Evolutionary conservation across 768 basidiomycete genomes (phyloP).

Genomic region (Lentinula raphanica): DNA sequence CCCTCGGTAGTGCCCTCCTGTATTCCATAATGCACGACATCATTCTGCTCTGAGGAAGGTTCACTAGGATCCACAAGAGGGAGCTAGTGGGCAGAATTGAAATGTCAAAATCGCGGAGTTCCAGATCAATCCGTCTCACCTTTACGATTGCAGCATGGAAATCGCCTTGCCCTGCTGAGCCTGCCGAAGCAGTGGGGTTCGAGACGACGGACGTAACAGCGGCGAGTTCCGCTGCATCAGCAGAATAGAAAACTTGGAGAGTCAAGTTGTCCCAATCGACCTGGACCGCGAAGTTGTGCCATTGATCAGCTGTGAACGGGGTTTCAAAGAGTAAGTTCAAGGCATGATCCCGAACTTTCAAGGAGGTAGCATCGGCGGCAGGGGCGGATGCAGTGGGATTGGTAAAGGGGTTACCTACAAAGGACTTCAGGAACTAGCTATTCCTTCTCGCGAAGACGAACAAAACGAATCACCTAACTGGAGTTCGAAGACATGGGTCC

Average conservation of each 20-base stretch:
- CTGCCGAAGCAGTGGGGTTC: conserved; percentile 35
- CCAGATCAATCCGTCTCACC: conserved; percentile 24
- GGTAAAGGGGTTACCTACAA: conserved; percentile 51
- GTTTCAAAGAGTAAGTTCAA: conserved; percentile 44
- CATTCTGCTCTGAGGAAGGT: conserved; percentile 38
- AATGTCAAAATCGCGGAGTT: background rate
- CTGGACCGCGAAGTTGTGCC: conserved; percentile 60
- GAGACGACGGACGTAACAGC: conserved; percentile 36
- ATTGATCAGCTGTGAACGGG: conserved; percentile 35
- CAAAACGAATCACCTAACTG: conserved; percentile 39
- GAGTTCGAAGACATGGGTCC: conserved; percentile 54
- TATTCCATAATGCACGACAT: conserved; percentile 55
- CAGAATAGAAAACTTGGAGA: conserved; percentile 48
- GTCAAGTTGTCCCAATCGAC: conserved; percentile 52
- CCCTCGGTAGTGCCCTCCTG: conserved; percentile 54
- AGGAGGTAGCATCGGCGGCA: conserved; percentile 35
- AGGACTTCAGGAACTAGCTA: no score
- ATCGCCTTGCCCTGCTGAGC: conserved; percentile 48
- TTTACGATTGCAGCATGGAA: conserved; percentile 61
- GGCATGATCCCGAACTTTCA: conserved; percentile 55
- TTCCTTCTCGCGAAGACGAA: background rate
- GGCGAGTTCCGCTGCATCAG: conserved; percentile 29
- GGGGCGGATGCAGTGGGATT: conserved; percentile 42
- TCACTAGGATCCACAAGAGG: conserved; percentile 47
- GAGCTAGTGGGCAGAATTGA: conserved; percentile 28